These are phyloP conservation scores for Golubevia sp. DNA, from an alignment of 1,284 basidiomycete genomes.

Conservation along the genomic window DNA sequence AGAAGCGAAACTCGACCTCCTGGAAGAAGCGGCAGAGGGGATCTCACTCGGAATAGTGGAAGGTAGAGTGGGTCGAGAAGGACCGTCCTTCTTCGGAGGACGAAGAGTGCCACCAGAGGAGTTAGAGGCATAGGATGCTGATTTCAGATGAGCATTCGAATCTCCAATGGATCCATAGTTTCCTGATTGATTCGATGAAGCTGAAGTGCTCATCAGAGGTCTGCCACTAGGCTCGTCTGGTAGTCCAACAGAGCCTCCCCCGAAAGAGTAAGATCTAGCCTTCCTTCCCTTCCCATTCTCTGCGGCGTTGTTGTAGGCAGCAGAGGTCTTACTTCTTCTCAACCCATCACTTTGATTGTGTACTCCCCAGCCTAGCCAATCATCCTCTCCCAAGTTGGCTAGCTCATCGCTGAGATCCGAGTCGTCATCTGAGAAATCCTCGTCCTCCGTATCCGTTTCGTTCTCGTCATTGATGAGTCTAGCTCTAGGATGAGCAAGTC, in stretches of 20 bases:
- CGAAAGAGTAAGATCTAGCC: slow-evolving; percentile 2
- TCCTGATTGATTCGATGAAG: background rate
- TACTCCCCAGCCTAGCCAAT: background rate
- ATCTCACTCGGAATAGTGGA: background rate
- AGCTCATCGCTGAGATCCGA: slow-evolving; percentile 9
- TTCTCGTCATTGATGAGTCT: slow-evolving; percentile 19
- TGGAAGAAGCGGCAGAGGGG: background rate
- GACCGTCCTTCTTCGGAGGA: background rate
- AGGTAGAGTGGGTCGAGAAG: background rate
- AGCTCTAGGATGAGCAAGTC: slow-evolving; percentile 54
- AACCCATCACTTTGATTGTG: background rate
- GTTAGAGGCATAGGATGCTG: background rate
- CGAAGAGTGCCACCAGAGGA: background rate
- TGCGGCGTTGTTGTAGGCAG: background rate
- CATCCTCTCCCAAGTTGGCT: slow-evolving; percentile 5
- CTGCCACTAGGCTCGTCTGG: slow-evolving; percentile 8
- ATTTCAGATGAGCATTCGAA: background rate
- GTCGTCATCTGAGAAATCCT: background rate
- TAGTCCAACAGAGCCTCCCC: slow-evolving; percentile 1
- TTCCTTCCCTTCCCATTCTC: background rate
- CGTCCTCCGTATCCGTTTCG: slow-evolving; percentile 14
- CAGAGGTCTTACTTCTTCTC: background rate
- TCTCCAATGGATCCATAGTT: background rate
- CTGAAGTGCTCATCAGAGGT: background rate
- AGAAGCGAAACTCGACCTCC: background rate